These are phyloP conservation scores for Volvox reticuliferus DNA, from an alignment of 139 green algal species.

Conservation along the genomic window DNA sequence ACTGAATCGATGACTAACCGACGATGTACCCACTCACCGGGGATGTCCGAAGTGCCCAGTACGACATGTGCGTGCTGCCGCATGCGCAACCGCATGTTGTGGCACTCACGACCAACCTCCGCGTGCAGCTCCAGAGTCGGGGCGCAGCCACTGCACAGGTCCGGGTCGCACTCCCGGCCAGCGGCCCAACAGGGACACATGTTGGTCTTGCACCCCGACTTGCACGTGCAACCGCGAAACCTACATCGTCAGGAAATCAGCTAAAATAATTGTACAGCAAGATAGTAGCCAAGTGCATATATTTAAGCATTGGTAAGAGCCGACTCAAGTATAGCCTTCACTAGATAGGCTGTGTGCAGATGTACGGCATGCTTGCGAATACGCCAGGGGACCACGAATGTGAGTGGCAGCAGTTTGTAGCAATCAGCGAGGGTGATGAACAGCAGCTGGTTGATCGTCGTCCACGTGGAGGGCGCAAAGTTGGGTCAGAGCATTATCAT, in stretches of 20 bases:
- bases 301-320: background rate
- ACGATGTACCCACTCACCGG: slow-evolving; percentile 41
- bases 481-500: too few species aligned
- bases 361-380: too few species aligned
- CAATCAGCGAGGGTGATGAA: too few species aligned
- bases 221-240: slow-evolving; percentile 88
- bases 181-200: slow-evolving; percentile 88
- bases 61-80: slow-evolving; percentile 73
- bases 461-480: too few species aligned
- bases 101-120: slow-evolving; percentile 62
- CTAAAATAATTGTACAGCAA: too few species aligned
- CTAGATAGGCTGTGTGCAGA: background rate
- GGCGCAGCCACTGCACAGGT: slow-evolving; percentile 78
- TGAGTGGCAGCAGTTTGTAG: too few species aligned
- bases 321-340: too few species aligned
- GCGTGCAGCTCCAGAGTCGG: slow-evolving; percentile 40
- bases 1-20: too few species aligned
- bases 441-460: too few species aligned
- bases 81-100: slow-evolving; percentile 88
- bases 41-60: slow-evolving; percentile 64
- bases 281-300: background rate
- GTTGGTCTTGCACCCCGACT: slow-evolving; percentile 59
- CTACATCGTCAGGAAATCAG: slow-evolving; percentile 29
- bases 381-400: too few species aligned
- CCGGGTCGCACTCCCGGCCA: slow-evolving; percentile 90